A percentile compares a stretch with the other conserved stretches of the same genome.
Conservation (phyloP, 768 basidiomycete genomes). For the Tylopilus balloui region DNA sequence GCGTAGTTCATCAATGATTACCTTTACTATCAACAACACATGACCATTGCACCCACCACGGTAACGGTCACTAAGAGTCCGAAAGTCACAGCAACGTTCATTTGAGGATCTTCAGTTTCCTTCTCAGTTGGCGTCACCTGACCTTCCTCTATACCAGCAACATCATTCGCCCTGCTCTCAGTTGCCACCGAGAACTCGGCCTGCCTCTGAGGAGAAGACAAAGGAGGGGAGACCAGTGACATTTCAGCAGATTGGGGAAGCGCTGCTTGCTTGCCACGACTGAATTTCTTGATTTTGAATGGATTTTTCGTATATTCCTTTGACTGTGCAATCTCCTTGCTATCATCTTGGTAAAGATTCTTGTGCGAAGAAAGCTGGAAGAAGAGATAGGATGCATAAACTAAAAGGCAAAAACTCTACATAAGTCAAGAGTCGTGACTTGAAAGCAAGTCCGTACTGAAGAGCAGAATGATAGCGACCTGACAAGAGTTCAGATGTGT, state of each 20-base stretch:
- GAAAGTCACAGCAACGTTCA: constrained; percentile 54
- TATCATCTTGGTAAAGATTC: constrained; percentile 53
- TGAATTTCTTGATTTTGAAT: constrained; percentile 23
- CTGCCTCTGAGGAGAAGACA: constrained; percentile 8
- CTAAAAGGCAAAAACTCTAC: constrained; percentile 33
- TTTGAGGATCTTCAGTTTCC: constrained; percentile 41
- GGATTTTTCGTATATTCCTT: constrained; percentile 42
- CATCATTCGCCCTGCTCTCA: not conserved
- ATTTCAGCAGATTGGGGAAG: constrained; percentile 3
- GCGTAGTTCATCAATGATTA: not conserved
- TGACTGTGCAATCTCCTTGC: constrained; percentile 36
- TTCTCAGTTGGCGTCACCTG: constrained; percentile 9
- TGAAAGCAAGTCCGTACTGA: constrained; percentile 46
- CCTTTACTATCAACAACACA: not conserved
- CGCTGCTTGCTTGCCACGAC: constrained; percentile 8
- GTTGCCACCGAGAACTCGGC: not conserved
- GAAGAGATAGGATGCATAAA: constrained; percentile 68
- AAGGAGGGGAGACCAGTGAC: constrained; percentile 4
- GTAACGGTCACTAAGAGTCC: constrained; percentile 55
- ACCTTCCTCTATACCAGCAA: constrained; percentile 11
- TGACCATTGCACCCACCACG: constrained; percentile 41
- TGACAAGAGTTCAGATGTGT: constrained; percentile 24
- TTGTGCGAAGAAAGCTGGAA: constrained; percentile 82
- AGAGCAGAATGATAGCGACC: constrained; percentile 75
- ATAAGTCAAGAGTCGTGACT: not conserved